Evolutionary conservation across 495 filamentous ascomycete genomes (phyloP), one percentile per base, ranked within the genome.

Genomic region (Tuber microsphaerosporum): DNA sequence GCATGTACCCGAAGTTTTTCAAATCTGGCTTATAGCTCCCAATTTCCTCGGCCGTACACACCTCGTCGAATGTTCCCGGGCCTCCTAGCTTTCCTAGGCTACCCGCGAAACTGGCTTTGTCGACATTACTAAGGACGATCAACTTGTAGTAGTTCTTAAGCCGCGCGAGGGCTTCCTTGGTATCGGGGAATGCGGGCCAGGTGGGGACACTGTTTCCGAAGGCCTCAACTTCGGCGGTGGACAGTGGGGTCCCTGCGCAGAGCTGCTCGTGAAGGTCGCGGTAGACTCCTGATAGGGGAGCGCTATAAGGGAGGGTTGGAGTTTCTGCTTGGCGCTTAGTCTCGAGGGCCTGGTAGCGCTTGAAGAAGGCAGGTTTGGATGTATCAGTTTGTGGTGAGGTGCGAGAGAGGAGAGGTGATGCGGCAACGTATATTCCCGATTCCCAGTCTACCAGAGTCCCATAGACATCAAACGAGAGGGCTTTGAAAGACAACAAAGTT

Each of bases 391-490:
- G 83, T 82, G 87, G 85, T 8, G 84, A 75, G 43, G 84, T 61
- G 0, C 85, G 85, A 16, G 86, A 83, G 83, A 39, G 44, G 83
- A 44, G 46, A 82, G 79, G n/a, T 81, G 74, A 39, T 75, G 75
- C 48, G 86, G 80, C 17, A 83, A 80, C 22, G 74, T 74, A 72
- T 81, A 74, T 71, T 76, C 46, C 86, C 84, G 39, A 75, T 73
- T 81, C 76, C 81, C 77, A 77, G 74, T 80, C 73, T 34, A 94
- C 89, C 39, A 94, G 87, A 0, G 93, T 96, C 82, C 92, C 91
- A 83, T 92, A 94, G 86, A 92, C 89, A 83, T 96, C 92, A 85
- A 96, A 95, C 81, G 85, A 86, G 45, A 93, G 88, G 73, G 90
- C 69, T 22, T 68, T 71, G 74, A 79, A 76, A 7, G 77, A 31